phyloP scores from a whole-genome alignment of 163 green algal species.

The Chlorella variabilis region DNA sequence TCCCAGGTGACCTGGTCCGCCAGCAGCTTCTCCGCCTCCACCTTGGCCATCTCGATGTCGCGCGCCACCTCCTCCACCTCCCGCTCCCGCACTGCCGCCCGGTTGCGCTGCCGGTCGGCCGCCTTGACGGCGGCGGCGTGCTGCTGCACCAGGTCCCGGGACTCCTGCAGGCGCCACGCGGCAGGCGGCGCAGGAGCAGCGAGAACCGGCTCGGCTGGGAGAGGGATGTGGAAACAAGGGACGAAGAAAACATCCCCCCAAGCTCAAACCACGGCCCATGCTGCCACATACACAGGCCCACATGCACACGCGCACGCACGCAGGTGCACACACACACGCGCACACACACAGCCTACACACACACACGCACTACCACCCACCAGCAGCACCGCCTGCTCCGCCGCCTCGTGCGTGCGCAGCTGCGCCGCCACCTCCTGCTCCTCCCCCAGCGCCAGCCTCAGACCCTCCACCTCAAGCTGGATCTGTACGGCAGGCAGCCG shows the following conservation, averaged over 20 bases:
- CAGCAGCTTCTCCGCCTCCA: constrained; percentile 33
- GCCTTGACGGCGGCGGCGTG: constrained; percentile 5
- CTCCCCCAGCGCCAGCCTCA: background rate
- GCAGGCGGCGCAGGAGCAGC: too few species aligned
- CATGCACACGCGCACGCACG: background rate
- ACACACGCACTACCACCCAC: too few species aligned
- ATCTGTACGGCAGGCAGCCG: constrained; percentile 9
- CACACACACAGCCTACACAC: too few species aligned
- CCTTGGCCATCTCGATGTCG: constrained; percentile 31
- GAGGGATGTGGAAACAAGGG: background rate
- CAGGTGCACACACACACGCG: too few species aligned
- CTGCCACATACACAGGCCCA: background rate
- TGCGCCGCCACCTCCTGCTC: constrained; percentile 25
- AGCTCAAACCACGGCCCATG: background rate
- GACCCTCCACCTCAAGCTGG: constrained; percentile 20
- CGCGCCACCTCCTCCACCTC: constrained; percentile 11
- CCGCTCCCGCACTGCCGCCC: background rate
- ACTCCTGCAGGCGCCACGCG: constrained; percentile 27
- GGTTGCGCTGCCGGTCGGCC: background rate
- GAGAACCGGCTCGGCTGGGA: too few species aligned
- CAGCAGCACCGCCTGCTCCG: background rate
- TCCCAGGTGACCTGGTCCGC: constrained; percentile 29
- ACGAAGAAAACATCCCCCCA: background rate
- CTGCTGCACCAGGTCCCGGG: constrained; percentile 11
- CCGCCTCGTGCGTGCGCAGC: background rate